A percentile compares a stretch with the other conserved stretches of the same genome.
phyloP scores from a whole-genome alignment of 768 basidiomycete genomes.

The Amanita thiersii region DNA sequence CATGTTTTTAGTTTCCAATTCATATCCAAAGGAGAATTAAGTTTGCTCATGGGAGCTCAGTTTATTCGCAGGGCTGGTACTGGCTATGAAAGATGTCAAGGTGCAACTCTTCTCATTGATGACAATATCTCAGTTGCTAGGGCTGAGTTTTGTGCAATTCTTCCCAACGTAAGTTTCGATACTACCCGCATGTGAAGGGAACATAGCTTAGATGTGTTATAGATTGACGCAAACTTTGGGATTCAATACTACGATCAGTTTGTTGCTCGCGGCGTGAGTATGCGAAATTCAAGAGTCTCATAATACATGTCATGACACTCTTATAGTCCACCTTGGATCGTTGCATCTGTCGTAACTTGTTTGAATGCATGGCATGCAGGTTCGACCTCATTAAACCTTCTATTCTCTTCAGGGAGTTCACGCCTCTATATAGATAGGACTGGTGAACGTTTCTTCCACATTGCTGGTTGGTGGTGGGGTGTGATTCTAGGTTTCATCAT shows the following conservation, averaged over 20 bases:
- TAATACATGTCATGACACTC: background rate
- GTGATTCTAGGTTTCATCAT: constrained; percentile 57
- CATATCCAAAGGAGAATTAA: background rate
- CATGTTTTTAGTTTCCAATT: background rate
- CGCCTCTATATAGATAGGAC: constrained; percentile 31
- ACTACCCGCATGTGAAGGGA: background rate
- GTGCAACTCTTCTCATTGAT: constrained; percentile 47
- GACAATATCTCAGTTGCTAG: constrained; percentile 40
- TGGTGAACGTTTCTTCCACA: constrained; percentile 61
- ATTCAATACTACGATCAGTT: constrained; percentile 47
- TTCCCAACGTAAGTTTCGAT: constrained; percentile 36
- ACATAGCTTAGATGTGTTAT: background rate
- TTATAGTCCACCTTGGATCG: constrained; percentile 55
- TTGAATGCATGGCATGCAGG: constrained; percentile 48
- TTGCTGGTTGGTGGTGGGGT: constrained; percentile 48
- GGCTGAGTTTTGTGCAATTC: constrained; percentile 55
- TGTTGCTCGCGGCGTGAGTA: constrained; percentile 54
- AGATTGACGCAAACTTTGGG: constrained; percentile 55
- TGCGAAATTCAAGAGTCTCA: background rate
- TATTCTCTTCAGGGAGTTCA: background rate
- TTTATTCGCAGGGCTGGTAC: constrained; percentile 39
- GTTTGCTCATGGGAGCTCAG: constrained; percentile 18
- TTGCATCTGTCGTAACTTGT: constrained; percentile 39
- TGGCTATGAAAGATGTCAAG: constrained; percentile 50
- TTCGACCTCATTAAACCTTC: constrained; percentile 6